Evolutionary conservation across 2,329 filamentous ascomycete species (phyloP).

Genomic region (Colletotrichum tabaci): DNA sequence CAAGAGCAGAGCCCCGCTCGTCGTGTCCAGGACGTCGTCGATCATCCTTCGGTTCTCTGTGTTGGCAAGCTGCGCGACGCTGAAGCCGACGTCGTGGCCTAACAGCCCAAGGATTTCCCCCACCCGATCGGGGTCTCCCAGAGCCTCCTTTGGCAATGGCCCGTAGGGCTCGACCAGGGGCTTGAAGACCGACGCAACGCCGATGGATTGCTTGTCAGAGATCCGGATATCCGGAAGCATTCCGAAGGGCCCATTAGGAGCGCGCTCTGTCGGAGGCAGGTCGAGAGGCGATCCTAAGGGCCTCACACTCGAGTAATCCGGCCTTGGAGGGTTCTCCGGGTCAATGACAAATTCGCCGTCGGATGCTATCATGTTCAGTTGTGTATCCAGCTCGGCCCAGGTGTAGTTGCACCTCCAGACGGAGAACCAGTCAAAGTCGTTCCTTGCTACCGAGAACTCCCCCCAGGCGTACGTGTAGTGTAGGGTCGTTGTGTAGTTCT

Average conservation of each 20-base stretch:
- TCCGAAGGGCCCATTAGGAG: too few species aligned
- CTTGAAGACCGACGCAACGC: background rate
- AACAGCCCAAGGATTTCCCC: background rate
- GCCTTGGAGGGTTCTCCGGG: slow-evolving; percentile 19
- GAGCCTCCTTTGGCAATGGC: background rate
- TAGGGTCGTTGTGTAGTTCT: background rate
- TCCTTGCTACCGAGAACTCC: background rate
- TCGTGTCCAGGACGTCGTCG: background rate
- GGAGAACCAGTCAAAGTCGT: background rate
- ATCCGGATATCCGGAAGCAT: background rate
- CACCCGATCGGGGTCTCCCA: background rate
- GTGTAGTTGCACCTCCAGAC: slow-evolving; percentile 31
- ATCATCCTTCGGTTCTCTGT: background rate
- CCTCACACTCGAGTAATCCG: background rate
- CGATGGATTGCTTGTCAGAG: background rate
- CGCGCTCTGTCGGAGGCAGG: background rate
- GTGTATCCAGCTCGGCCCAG: slow-evolving; percentile 13
- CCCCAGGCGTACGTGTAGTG: slow-evolving; percentile 14
- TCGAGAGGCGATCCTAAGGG: slow-evolving; percentile 8
- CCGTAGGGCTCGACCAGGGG: background rate
- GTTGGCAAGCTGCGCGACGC: slow-evolving; percentile 20
- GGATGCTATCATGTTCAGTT: slow-evolving; percentile 10
- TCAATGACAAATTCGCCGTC: slow-evolving; percentile 21
- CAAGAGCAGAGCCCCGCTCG: background rate
- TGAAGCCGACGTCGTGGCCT: background rate